phyloP scores from a whole-genome alignment of 768 basidiomycete species.

The Sutorius australiensis region DNA sequence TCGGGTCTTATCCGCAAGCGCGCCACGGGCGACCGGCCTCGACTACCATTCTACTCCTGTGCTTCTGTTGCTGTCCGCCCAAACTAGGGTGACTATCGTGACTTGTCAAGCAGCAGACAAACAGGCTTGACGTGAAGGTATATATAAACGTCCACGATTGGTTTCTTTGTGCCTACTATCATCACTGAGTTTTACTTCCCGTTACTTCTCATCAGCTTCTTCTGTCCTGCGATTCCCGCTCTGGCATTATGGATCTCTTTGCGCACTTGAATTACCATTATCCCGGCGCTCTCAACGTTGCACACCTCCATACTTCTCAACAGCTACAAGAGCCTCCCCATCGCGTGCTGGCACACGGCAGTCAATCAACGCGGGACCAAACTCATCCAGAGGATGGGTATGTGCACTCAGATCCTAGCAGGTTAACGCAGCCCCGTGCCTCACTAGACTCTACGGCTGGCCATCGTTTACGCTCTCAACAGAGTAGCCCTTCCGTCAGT shows the following conservation, averaged over 20 bases:
- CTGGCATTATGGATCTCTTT: slow-evolving; percentile 15
- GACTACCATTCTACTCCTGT: not conserved
- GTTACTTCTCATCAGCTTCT: not conserved
- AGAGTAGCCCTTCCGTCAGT: not conserved
- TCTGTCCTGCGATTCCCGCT: not conserved
- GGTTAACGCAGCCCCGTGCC: not conserved
- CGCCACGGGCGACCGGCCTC: slow-evolving; percentile 4
- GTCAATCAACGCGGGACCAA: slow-evolving; percentile 1
- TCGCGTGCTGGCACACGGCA: not conserved
- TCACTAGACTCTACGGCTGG: not conserved
- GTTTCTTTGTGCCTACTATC: slow-evolving; percentile 1
- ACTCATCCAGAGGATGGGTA: not conserved
- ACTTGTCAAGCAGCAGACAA: not conserved
- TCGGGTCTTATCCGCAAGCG: slow-evolving; percentile 2
- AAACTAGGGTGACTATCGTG: not conserved
- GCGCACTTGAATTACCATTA: slow-evolving; percentile 15
- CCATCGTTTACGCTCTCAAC: not conserved
- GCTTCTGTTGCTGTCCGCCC: not conserved
- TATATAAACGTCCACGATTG: slow-evolving; percentile 5
- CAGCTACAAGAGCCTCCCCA: not conserved
- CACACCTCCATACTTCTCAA: slow-evolving; percentile 1
- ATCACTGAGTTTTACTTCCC: not conserved
- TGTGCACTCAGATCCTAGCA: not conserved
- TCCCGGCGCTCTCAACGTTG: not conserved
- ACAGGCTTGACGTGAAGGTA: slow-evolving; percentile 12